Percentiles rank a stretch among this genome's conserved stretches.
These are phyloP conservation scores for Geranium rotundifolium DNA, from an alignment of 345 rosid species.

Conservation along the genomic window DNA sequence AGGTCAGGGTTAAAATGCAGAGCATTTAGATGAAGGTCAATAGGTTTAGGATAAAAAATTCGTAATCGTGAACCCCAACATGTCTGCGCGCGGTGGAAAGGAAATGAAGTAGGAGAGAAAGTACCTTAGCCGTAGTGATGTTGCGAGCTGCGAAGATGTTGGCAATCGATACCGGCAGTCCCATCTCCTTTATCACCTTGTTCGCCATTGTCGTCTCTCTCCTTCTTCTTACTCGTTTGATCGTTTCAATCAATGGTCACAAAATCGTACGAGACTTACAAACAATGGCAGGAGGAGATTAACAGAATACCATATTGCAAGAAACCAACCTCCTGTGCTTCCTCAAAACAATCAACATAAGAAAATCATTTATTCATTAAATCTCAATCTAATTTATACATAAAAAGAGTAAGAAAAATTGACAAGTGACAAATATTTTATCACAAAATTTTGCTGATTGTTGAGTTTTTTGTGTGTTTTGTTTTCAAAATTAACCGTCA, in stretches of 20 bases:
- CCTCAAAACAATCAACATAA: conserved; percentile 32
- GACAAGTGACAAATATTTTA: no score
- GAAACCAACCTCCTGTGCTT: conserved; percentile 63
- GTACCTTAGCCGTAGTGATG: conserved; percentile 60
- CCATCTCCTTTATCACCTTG: conserved; percentile 53
- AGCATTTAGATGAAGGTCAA: not conserved
- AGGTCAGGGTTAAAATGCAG: not conserved
- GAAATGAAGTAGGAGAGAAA: not conserved
- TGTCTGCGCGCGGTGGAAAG: not conserved
- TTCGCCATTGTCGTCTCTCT: conserved; percentile 34
- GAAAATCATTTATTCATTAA: conserved; percentile 1
- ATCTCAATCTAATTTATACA: no score
- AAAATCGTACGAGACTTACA: not conserved
- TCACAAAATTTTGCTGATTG: no score
- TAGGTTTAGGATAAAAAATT: not conserved
- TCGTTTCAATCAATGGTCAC: no score
- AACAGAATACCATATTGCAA: not conserved
- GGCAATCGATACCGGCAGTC: conserved; percentile 41
- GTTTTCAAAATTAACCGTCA: no score
- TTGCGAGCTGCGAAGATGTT: conserved; percentile 66
- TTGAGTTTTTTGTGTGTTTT: no score
- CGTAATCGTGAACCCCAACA: not conserved
- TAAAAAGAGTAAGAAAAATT: no score
- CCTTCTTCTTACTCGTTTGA: no score
- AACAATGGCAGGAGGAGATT: not conserved